Percentiles rank a stretch among this genome's conserved stretches.
Evolutionary conservation across 129 eudicot genomes (phyloP).

Genomic region (Helianthus annuus): HanXRQr2.0-SUNRISE NC_035439.2:98564833-98565332

Average conservation of each 20-base stretch:
- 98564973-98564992: conserved; percentile 91
- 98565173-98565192: no score
- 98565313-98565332: no score
- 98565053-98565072: conserved; percentile 89
- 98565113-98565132: conserved; percentile 87
- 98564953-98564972: conserved; percentile 37
- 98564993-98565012: conserved; percentile 97
- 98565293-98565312: no score
- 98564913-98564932: conserved; percentile 6
- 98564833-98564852: conserved; percentile 83
- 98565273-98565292: no score
- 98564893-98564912: conserved; percentile 4
- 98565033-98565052: conserved; percentile 84
- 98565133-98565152: conserved; percentile 67
- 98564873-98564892: conserved; percentile 95
- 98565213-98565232: no score
- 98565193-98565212: no score
- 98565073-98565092: conserved; percentile 93
- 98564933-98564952: neutral
- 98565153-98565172: neutral
- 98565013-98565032: conserved; percentile 93
- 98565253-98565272: no score
- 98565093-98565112: conserved; percentile 89
- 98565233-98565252: no score
- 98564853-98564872: conserved; percentile 92